Evolutionary conservation across 768 basidiomycete species (phyloP), one percentile per base, ranked within the genome.

Genomic region (Tulasnella sp.): DNA sequence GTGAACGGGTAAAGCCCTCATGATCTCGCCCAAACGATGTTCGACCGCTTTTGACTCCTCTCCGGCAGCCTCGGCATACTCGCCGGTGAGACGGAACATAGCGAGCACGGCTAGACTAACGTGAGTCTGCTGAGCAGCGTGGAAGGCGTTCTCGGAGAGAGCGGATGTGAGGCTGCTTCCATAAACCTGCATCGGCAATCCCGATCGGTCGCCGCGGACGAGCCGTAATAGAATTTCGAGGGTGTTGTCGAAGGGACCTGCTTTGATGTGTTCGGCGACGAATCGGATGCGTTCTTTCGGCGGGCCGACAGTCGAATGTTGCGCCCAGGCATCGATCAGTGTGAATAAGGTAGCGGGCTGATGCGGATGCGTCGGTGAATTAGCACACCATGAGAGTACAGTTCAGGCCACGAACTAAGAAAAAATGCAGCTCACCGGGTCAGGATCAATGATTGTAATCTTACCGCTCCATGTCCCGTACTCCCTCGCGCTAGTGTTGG

Each of bases 281-380:
- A 98, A 99, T 34, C 85, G 80, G 65, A 88, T 83, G 11, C 94
- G 84, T 65, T 92, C 89, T 42, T 75, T 82, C 45, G 76, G 74
- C 17, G 76, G 73, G 2, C 91, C 92, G 31, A 84, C 81, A 12
- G 82, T 82, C 1, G 92, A 93, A 64, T 87, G 86, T n/a, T 75
- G 73, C 17, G 87, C 80, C 94, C 94, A 99, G 11, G 81, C 79
- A 41, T 96, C 92, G 41, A 98, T 79, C 15, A 93, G 82, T 15
- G 86, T 89, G 78, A 84, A 83, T 42, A 97, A 85, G 2, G 91
- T 97, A 19, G 92, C 92, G 22, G 92, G 84, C 92, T 96, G 63
- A 7, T 15, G 19, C 64, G 60, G 44, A 55, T 15, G 27, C 65
- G 46, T 19, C 42, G 19, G 21, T 43, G 21, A 62, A 60, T 55